These are phyloP conservation scores for Amorphotheca resinae DNA, from an alignment of 495 filamentous ascomycete species.

Conservation along the genomic window DNA sequence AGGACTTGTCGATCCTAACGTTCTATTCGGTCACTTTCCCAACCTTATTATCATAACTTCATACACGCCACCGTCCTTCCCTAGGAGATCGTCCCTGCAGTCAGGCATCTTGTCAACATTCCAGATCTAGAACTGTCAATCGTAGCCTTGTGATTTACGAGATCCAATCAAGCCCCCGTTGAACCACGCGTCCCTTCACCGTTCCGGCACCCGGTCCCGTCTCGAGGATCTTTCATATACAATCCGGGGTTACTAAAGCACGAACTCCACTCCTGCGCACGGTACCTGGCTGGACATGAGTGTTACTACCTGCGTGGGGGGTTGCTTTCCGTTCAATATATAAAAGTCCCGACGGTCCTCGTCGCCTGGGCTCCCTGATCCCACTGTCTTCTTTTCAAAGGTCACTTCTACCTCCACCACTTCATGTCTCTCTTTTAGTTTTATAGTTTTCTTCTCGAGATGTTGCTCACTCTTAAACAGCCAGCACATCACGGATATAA, in stretches of 20 bases:
- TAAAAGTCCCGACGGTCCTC: constrained; percentile 8
- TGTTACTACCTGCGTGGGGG: constrained; percentile 4
- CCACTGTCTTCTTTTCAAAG: constrained; percentile 10
- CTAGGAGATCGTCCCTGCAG: not conserved
- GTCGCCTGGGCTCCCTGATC: constrained; percentile 5
- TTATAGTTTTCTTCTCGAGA: constrained; percentile 20
- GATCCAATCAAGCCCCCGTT: not conserved
- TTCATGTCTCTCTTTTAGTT: constrained; percentile 14
- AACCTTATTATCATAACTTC: not conserved
- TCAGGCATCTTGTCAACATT: not conserved
- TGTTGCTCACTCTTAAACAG: constrained; percentile 61
- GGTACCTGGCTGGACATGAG: not conserved
- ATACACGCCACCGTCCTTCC: not conserved
- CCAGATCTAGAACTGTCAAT: not conserved
- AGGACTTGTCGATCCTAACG: no score
- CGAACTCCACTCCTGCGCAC: no score
- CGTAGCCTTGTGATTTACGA: not conserved
- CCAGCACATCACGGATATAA: constrained; percentile 52
- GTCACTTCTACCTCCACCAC: constrained; percentile 18
- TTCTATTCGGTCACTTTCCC: no score
- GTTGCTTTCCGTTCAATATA: constrained; percentile 11
- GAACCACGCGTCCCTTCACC: not conserved
- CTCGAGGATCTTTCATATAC: not conserved
- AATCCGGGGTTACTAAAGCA: not conserved
- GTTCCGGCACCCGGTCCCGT: not conserved